These are phyloP conservation scores for Plectranthus barbatus DNA, from an alignment of 257 asterid genomes.

Conservation along the genomic window DNA sequence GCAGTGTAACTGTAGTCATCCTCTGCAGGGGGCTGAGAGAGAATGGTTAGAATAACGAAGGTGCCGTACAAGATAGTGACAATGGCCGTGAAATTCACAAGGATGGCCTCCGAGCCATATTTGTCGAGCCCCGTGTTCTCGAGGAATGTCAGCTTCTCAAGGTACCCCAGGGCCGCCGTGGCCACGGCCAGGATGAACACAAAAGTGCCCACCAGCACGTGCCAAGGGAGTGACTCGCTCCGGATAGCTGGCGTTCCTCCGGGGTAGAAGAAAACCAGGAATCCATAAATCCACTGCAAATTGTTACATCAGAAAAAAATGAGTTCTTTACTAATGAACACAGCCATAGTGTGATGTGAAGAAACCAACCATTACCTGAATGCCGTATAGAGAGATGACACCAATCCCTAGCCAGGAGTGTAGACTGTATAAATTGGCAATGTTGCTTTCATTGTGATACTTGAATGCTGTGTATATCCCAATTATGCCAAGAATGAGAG, in stretches of 20 bases:
- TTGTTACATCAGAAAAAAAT: neutral
- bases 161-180: conserved; percentile 67
- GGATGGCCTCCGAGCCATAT: conserved; percentile 81
- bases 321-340: no score
- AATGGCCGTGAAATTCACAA: conserved; percentile 87
- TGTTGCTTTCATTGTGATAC: conserved; percentile 73
- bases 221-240: conserved; percentile 87
- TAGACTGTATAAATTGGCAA: conserved; percentile 84
- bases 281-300: conserved; percentile 87
- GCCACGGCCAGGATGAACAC: conserved; percentile 58
- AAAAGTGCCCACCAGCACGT: conserved; percentile 60
- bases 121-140: conserved; percentile 56
- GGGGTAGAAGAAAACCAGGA: conserved; percentile 83
- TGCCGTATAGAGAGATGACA: conserved; percentile 65
- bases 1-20: conserved; percentile 71
- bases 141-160: conserved; percentile 91
- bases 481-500: conserved; percentile 75
- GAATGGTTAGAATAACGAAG: conserved; percentile 63
- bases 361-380: conserved; percentile 52
- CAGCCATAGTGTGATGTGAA: neutral
- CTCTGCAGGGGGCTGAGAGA: conserved; percentile 44
- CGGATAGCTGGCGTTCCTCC: conserved; percentile 65
- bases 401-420: conserved; percentile 98
- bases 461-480: conserved; percentile 87
- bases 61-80: conserved; percentile 65